These are phyloP conservation scores for Thielaviopsis musarum DNA, from an alignment of 2,329 filamentous ascomycete genomes.

Conservation along the genomic window DNA sequence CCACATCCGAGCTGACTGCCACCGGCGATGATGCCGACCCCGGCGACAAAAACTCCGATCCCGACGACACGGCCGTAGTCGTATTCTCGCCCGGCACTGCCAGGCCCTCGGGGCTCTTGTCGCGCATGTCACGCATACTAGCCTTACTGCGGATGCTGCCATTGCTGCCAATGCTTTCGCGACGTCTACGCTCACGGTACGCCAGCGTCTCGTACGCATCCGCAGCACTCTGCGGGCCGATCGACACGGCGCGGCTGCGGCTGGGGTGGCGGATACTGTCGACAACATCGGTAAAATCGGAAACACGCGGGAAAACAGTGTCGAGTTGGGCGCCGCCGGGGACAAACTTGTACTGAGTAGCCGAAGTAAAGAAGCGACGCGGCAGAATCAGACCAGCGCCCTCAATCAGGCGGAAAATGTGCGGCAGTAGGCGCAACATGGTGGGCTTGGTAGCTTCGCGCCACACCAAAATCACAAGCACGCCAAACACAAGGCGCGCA, in stretches of 20 bases:
- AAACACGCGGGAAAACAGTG: constrained; percentile 79
- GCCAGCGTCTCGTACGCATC: constrained; percentile 93
- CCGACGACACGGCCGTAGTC: neutral
- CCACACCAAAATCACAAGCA: constrained; percentile 77
- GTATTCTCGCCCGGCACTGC: too few species aligned
- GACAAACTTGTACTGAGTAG: constrained; percentile 78
- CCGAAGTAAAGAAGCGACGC: constrained; percentile 77
- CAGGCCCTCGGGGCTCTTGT: neutral
- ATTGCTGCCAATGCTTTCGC: constrained; percentile 38
- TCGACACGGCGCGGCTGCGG: constrained; percentile 64
- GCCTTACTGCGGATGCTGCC: constrained; percentile 28
- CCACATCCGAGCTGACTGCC: constrained; percentile 19
- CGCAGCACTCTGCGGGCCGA: constrained; percentile 88
- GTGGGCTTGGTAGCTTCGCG: constrained; percentile 76
- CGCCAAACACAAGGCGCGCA: constrained; percentile 58
- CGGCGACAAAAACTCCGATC: neutral
- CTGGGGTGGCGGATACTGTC: constrained; percentile 63
- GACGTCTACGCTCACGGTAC: constrained; percentile 53
- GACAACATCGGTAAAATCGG: constrained; percentile 68
- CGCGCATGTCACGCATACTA: constrained; percentile 2
- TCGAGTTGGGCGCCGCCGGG: constrained; percentile 51
- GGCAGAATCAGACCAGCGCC: constrained; percentile 64
- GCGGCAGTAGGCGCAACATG: constrained; percentile 61
- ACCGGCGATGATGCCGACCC: neutral
- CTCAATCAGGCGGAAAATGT: constrained; percentile 75